These are phyloP conservation scores for Cenchrus fungigraminus DNA, from an alignment of 176 grass and related monocot species.

Conservation along the genomic window DNA sequence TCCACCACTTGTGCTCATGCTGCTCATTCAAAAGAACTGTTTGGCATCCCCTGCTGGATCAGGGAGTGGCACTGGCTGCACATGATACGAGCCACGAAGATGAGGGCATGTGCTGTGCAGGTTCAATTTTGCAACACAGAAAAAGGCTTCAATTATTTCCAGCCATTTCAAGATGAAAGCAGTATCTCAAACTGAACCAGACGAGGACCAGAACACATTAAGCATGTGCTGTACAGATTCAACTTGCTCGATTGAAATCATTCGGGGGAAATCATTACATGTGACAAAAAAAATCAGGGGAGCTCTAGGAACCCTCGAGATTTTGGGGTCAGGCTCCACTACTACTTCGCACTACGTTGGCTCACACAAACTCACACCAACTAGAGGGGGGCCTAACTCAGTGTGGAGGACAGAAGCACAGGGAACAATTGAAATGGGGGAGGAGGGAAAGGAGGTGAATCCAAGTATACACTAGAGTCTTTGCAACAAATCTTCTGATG, in stretches of 20 bases:
- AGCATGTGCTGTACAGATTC: conserved; percentile 78
- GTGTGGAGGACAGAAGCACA: conserved; percentile 29
- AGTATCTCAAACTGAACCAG: neutral
- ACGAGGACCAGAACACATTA: conserved; percentile 20
- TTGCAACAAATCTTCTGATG: conserved; percentile 64
- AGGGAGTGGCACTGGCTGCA: neutral
- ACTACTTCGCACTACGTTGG: conserved; percentile 46
- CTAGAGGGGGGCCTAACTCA: conserved; percentile 35
- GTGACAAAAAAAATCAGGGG: conserved; percentile 63
- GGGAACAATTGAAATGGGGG: neutral
- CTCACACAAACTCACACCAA: conserved; percentile 45
- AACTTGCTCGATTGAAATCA: conserved; percentile 75
- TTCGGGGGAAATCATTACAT: conserved; percentile 44
- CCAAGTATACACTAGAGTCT: conserved; percentile 51
- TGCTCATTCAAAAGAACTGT: conserved; percentile 24
- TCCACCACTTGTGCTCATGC: conserved; percentile 14
- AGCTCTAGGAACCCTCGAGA: conserved; percentile 87
- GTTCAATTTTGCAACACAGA: conserved; percentile 1
- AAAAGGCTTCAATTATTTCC: conserved; percentile 9
- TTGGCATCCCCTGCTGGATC: neutral
- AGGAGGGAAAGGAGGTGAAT: neutral
- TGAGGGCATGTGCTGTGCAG: conserved; percentile 21
- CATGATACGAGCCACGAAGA: neutral
- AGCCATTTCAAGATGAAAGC: neutral
- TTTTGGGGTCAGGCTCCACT: conserved; percentile 82